Conservation (phyloP, 2,329 filamentous ascomycete species). For the Apiospora hydei region DNA sequence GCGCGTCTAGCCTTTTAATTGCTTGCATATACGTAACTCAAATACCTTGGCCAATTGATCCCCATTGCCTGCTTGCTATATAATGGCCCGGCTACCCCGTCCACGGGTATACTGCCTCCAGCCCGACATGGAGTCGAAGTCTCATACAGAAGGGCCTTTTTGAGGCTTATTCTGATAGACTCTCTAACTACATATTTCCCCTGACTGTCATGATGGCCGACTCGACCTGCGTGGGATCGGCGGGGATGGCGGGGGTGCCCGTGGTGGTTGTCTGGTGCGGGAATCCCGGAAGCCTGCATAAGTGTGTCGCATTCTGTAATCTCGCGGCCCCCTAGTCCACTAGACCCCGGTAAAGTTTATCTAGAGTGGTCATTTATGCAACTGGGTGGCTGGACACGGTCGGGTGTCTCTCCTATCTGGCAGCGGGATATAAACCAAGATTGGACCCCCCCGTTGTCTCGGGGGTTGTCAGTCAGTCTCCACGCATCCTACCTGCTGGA, state of each 20-base stretch:
- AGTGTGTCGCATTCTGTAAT: constrained; percentile 11
- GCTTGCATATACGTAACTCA: constrained; percentile 3
- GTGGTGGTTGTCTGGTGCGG: not conserved
- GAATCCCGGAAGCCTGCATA: constrained; percentile 12
- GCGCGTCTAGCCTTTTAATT: not conserved
- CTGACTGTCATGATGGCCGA: not conserved
- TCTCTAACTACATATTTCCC: not conserved
- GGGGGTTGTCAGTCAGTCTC: not conserved
- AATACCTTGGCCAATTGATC: not conserved
- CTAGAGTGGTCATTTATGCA: not conserved
- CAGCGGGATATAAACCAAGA: not conserved
- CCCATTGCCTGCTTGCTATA: not conserved
- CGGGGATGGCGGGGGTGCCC: not conserved
- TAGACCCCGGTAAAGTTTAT: constrained; percentile 9
- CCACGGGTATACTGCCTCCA: no score
- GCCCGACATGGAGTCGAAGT: no score
- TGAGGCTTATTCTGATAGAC: not conserved
- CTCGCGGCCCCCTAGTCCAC: not conserved
- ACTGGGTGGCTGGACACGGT: not conserved
- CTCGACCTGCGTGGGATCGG: not conserved
- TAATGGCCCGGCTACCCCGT: no score
- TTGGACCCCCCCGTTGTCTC: not conserved
- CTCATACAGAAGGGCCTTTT: no score
- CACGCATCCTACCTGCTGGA: not conserved
- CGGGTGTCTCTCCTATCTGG: not conserved